A percentile compares a stretch with the other conserved stretches of the same genome.
phyloP scores from a whole-genome alignment of 495 filamentous ascomycete genomes.

The Aspergillus mulundensis region DNA sequence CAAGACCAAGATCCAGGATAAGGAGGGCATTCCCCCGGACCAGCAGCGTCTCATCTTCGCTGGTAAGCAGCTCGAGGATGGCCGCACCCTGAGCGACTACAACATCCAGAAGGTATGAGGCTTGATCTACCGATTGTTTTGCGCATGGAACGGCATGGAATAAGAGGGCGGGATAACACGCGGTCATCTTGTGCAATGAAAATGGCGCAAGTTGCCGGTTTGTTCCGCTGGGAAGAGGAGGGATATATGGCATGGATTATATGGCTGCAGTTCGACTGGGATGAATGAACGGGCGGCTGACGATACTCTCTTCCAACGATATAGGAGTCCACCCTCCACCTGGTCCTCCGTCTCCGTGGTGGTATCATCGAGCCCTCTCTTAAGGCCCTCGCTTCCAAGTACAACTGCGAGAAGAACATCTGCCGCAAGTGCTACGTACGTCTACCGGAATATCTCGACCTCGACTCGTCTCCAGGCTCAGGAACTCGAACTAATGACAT shows the following conservation, averaged over 20 bases:
- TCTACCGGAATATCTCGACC: constrained; percentile 16
- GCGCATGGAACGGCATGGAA: not conserved
- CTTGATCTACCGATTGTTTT: not conserved
- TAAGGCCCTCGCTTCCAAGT: constrained; percentile 97
- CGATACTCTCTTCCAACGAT: constrained; percentile 20
- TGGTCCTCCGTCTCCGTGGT: constrained; percentile 98
- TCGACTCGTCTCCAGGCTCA: not conserved
- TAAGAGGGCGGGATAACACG: not conserved
- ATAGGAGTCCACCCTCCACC: constrained; percentile 97
- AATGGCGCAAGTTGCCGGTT: not conserved
- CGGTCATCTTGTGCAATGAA: not conserved
- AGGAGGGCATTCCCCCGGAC: constrained; percentile 98
- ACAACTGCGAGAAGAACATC: constrained; percentile 99
- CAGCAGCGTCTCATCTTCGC: constrained; percentile 99
- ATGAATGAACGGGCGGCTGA: constrained; percentile 22
- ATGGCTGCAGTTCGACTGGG: not conserved
- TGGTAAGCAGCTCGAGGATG: constrained; percentile 99
- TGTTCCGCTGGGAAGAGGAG: not conserved
- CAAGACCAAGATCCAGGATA: constrained; percentile 97
- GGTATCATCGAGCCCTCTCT: constrained; percentile 99
- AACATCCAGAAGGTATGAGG: constrained; percentile 97
- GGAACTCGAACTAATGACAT: not conserved
- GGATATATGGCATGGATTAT: not conserved
- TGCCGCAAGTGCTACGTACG: constrained; percentile 99
- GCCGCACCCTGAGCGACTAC: constrained; percentile 96